These are phyloP conservation scores for Leishmania braziliensis DNA, from an alignment of 208 protist genomes.

Conservation along the genomic window DNA sequence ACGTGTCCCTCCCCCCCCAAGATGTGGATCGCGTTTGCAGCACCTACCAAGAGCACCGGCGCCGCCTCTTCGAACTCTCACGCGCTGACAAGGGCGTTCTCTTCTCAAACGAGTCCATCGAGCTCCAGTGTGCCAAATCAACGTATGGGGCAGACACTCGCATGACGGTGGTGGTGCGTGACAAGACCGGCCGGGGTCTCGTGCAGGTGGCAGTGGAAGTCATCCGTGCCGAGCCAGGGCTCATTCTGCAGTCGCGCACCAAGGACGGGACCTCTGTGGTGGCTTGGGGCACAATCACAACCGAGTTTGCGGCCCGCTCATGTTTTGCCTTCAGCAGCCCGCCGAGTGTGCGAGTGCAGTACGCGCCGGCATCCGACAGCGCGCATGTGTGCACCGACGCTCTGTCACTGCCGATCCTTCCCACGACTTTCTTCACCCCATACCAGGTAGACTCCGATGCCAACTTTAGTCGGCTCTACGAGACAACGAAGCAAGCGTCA, in stretches of 20 bases:
- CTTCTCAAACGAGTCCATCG: slow-evolving; percentile 49
- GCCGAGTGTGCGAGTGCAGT: slow-evolving; percentile 68
- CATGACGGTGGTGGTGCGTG: slow-evolving; percentile 38
- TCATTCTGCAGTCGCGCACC: slow-evolving; percentile 65
- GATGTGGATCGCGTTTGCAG: slow-evolving; percentile 39
- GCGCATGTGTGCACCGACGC: slow-evolving; percentile 34
- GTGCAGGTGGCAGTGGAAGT: slow-evolving; percentile 44
- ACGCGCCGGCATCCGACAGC: slow-evolving; percentile 24
- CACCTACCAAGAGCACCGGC: slow-evolving; percentile 37
- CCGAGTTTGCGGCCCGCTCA: slow-evolving; percentile 76
- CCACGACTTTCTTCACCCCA: slow-evolving; percentile 65
- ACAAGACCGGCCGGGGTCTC: slow-evolving; percentile 32
- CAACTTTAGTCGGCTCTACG: slow-evolving; percentile 43
- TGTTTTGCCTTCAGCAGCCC: slow-evolving; percentile 53
- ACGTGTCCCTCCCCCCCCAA: slow-evolving; percentile 57
- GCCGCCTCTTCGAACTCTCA: slow-evolving; percentile 37
- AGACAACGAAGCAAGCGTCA: slow-evolving; percentile 37
- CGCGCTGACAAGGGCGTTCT: slow-evolving; percentile 37
- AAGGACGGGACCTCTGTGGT: slow-evolving; percentile 26
- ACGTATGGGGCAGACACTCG: slow-evolving; percentile 56
- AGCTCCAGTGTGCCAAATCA: slow-evolving; percentile 56
- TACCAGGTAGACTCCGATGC: slow-evolving; percentile 52
- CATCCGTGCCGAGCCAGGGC: slow-evolving; percentile 44
- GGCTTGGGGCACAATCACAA: slow-evolving; percentile 24
- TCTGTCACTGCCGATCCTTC: slow-evolving; percentile 63